A percentile compares a stretch with the other conserved stretches of the same genome.
Evolutionary conservation across 2,329 filamentous ascomycete species (phyloP).

Genomic region (Knufia petricola): DNA sequence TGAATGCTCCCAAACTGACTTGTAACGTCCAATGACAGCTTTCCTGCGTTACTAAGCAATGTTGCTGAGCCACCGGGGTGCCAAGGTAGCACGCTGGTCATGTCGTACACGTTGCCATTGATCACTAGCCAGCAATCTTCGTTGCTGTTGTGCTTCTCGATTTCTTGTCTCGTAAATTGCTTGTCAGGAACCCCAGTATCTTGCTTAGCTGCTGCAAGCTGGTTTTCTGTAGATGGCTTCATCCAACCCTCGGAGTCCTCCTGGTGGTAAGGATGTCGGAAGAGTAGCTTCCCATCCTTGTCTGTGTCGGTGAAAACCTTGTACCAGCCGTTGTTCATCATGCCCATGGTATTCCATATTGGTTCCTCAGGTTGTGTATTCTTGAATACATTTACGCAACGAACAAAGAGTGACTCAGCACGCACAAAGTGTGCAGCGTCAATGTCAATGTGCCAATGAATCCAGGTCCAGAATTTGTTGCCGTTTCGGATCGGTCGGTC

Average conservation of each 20-base stretch:
- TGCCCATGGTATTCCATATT: slow-evolving; percentile 42
- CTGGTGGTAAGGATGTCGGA: slow-evolving; percentile 40
- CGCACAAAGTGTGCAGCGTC: slow-evolving; percentile 35
- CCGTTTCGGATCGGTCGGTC: slow-evolving; percentile 42
- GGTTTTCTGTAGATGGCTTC: slow-evolving; percentile 37
- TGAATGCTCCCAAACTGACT: slow-evolving; percentile 44
- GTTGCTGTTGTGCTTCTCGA: slow-evolving; percentile 42
- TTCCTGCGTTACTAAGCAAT: slow-evolving; percentile 42
- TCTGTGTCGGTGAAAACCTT: slow-evolving; percentile 30
- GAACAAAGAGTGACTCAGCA: slow-evolving; percentile 36
- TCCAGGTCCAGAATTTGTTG: slow-evolving; percentile 47
- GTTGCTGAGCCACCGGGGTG: slow-evolving; percentile 24
- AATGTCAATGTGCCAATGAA: slow-evolving; percentile 45
- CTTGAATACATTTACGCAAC: slow-evolving; percentile 42
- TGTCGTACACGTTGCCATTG: slow-evolving; percentile 44
- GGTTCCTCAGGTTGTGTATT: slow-evolving; percentile 41
- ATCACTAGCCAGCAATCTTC: slow-evolving; percentile 47
- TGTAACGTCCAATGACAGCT: slow-evolving; percentile 40
- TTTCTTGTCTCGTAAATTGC: slow-evolving; percentile 44
- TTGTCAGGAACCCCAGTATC: slow-evolving; percentile 38
- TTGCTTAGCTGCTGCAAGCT: slow-evolving; percentile 37
- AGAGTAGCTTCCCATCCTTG: slow-evolving; percentile 31
- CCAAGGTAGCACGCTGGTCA: slow-evolving; percentile 34
- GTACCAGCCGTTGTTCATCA: slow-evolving; percentile 50
- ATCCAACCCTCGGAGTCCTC: slow-evolving; percentile 42